These are phyloP conservation scores for Spinellus fusiger DNA, from an alignment of 192 early-diverging fungal genomes.

Conservation along the genomic window DNA sequence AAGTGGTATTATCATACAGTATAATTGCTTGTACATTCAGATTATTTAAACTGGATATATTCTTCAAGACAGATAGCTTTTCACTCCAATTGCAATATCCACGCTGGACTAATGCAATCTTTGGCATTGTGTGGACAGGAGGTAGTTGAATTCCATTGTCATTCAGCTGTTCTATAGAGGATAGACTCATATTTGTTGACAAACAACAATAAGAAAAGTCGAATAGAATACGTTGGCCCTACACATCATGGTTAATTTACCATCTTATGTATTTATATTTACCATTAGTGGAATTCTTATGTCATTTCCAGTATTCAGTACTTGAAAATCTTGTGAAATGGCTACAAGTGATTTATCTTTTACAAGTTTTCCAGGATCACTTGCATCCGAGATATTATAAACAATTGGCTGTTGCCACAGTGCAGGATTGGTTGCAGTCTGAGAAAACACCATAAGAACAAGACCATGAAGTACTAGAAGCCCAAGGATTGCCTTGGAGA, in stretches of 20 bases:
- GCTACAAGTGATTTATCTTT: neutral
- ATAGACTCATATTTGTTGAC: constrained; percentile 4
- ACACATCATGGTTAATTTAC: neutral
- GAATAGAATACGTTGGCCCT: constrained; percentile 5
- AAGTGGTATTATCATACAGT: constrained; percentile 19
- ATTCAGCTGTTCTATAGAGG: constrained; percentile 6
- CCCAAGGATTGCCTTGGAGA: no score
- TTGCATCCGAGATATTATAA: neutral
- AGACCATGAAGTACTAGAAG: neutral
- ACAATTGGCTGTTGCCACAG: neutral
- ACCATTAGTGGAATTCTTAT: neutral
- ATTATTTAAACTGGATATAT: neutral
- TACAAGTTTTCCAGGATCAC: neutral
- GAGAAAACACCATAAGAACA: neutral
- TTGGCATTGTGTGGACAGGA: neutral
- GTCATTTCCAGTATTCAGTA: neutral
- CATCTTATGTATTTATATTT: neutral
- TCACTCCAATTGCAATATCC: constrained; percentile 20
- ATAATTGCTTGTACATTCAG: constrained; percentile 16
- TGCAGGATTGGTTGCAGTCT: neutral
- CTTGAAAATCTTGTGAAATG: constrained; percentile 10
- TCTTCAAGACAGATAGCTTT: constrained; percentile 9
- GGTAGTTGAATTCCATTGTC: neutral
- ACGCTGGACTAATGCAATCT: constrained; percentile 18
- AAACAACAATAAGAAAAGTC: constrained; percentile 8